These are phyloP conservation scores for Chlorella sp. DNA, from an alignment of 139 green algal genomes.

Conservation along the genomic window DNA sequence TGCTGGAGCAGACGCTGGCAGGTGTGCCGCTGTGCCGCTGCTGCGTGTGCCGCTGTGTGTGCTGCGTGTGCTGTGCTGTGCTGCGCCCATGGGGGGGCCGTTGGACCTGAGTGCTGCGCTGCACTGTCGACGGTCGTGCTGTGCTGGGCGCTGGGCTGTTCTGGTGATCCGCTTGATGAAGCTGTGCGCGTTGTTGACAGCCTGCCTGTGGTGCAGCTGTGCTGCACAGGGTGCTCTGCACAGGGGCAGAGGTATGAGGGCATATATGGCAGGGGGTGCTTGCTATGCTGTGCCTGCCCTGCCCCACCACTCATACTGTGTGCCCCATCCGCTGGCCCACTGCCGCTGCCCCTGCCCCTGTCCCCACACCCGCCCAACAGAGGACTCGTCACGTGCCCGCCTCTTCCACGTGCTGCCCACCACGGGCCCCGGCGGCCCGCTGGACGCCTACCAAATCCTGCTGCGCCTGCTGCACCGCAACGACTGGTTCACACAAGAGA, in stretches of 20 bases:
- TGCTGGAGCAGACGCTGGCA: slow-evolving; percentile 85
- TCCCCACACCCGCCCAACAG: slow-evolving; percentile 10
- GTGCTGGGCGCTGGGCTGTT: not conserved
- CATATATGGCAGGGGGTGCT: not conserved
- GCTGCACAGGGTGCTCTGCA: too few species aligned
- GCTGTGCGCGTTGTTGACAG: not conserved
- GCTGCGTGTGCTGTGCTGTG: too few species aligned
- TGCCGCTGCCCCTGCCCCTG: not conserved
- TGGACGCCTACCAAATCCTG: slow-evolving; percentile 78
- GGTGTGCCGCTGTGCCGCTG: slow-evolving; percentile 39
- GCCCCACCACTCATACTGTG: too few species aligned
- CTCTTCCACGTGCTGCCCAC: slow-evolving; percentile 68
- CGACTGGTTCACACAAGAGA: slow-evolving; percentile 94
- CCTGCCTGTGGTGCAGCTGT: not conserved
- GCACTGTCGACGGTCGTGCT: not conserved
- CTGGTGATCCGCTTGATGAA: not conserved
- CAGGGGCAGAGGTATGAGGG: not conserved
- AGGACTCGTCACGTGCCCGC: slow-evolving; percentile 52
- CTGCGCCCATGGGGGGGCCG: not conserved
- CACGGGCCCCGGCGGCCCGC: not conserved
- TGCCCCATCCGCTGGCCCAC: not conserved
- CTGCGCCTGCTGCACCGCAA: slow-evolving; percentile 83
- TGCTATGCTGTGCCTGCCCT: not conserved
- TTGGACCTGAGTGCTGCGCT: too few species aligned
- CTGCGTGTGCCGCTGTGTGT: too few species aligned